Percentiles rank a stretch among this genome's conserved stretches.
These are phyloP conservation scores for Hapsidospora chrysogenum DNA, from an alignment of 495 filamentous ascomycete genomes.

Conservation along the genomic window DNA sequence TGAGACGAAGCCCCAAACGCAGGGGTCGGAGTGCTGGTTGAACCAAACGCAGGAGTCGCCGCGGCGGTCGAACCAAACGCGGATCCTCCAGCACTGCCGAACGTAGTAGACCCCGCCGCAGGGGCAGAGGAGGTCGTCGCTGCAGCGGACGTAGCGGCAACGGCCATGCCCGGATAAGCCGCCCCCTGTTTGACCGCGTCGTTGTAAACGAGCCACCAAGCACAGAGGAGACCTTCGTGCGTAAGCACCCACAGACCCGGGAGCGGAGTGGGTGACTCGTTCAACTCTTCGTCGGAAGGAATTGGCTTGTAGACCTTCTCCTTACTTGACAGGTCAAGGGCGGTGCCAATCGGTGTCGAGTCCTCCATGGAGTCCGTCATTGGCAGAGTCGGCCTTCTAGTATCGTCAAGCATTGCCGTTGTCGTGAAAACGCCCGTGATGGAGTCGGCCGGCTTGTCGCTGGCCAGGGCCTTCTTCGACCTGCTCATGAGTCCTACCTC, in stretches of 20 bases:
- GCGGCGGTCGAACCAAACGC: constrained; percentile 9
- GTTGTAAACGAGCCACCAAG: constrained; percentile 86
- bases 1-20: constrained; percentile 21
- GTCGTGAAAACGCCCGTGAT: constrained; percentile 52
- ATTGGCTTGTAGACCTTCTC: constrained; percentile 69
- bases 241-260: constrained; percentile 78
- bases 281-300: constrained; percentile 53
- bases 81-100: constrained; percentile 7
- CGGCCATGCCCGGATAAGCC: constrained; percentile 51
- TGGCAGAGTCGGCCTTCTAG: constrained; percentile 59
- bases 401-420: constrained; percentile 59
- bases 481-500: constrained; percentile 67
- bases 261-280: constrained; percentile 61
- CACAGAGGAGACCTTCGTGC: constrained; percentile 65
- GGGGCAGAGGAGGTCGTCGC: constrained; percentile 12
- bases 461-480: constrained; percentile 46
- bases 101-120: too few relatives aligned
- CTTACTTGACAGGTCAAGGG: constrained; percentile 65
- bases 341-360: constrained; percentile 66
- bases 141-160: constrained; percentile 7
- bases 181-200: constrained; percentile 62
- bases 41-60: constrained; percentile 17
- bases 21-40: constrained; percentile 7
- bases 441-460: constrained; percentile 38
- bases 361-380: constrained; percentile 44